phyloP scores from a whole-genome alignment of 208 protist species.

The Herpetomonas samuelpessoai region DNA sequence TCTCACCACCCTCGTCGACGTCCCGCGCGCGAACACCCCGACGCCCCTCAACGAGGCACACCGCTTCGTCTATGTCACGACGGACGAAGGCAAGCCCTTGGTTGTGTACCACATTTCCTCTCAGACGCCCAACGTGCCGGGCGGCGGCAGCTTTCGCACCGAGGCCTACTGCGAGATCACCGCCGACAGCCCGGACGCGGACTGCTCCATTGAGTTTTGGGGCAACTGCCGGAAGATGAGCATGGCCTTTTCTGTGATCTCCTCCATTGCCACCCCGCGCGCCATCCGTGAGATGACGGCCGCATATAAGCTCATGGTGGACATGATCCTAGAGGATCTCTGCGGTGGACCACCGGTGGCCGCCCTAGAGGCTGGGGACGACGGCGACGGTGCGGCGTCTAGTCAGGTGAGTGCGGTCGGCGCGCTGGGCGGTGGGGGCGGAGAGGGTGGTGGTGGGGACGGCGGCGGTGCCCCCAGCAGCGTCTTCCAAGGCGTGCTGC shows the following conservation, averaged over 20 bases:
- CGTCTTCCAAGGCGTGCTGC: constrained; percentile 60
- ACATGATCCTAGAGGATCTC: constrained; percentile 70
- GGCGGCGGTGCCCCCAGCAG: constrained; percentile 18
- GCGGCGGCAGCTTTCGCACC: constrained; percentile 66
- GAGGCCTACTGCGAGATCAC: constrained; percentile 74
- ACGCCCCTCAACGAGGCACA: constrained; percentile 78
- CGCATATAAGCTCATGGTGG: constrained; percentile 73
- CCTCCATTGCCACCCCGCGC: constrained; percentile 63
- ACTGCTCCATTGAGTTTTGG: constrained; percentile 65
- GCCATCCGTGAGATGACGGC: constrained; percentile 76
- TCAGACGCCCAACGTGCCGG: constrained; percentile 69
- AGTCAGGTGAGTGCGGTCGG: not conserved
- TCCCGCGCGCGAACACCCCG: constrained; percentile 52
- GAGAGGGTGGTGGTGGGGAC: constrained; percentile 17
- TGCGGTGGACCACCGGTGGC: constrained; percentile 26
- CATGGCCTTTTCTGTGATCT: constrained; percentile 60
- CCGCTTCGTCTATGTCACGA: constrained; percentile 60
- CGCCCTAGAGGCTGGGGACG: not conserved
- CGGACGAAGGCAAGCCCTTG: constrained; percentile 34
- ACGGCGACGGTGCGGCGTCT: not conserved
- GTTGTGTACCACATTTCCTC: constrained; percentile 83
- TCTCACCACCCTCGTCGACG: constrained; percentile 54
- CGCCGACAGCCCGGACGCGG: constrained; percentile 36
- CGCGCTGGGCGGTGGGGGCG: not conserved
- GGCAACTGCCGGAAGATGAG: constrained; percentile 79